Evolutionary conservation across 2,329 filamentous ascomycete genomes (phyloP).

Genomic region (Clonostachys chloroleuca): DNA sequence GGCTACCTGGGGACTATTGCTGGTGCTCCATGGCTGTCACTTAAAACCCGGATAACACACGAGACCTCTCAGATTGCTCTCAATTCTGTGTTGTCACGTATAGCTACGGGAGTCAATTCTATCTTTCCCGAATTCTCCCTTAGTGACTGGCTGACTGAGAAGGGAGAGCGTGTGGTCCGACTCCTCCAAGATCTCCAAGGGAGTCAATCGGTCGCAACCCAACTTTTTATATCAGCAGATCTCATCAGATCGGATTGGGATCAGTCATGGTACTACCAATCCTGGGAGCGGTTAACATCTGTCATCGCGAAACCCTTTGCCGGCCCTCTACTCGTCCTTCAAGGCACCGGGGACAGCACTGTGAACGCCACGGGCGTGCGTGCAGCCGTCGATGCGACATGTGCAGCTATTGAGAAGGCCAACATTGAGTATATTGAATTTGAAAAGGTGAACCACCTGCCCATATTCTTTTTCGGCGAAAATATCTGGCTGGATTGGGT

Average conservation of each 20-base stretch:
- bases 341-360: slow-evolving; percentile 17
- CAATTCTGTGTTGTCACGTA: not conserved
- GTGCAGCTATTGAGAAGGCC: not conserved
- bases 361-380: slow-evolving; percentile 3
- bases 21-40: slow-evolving; percentile 1
- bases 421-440: slow-evolving; percentile 9
- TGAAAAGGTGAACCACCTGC: slow-evolving; percentile 4
- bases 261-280: not conserved
- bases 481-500: slow-evolving; percentile 11
- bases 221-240: not conserved
- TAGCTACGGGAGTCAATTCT: not conserved
- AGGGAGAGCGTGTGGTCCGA: slow-evolving; percentile 2
- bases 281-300: slow-evolving; percentile 1
- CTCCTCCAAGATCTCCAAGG: slow-evolving; percentile 4
- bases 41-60: not conserved
- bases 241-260: not conserved
- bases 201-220: not conserved
- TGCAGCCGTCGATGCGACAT: slow-evolving; percentile 7
- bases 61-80: not conserved
- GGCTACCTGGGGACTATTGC: slow-evolving; percentile 8
- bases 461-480: slow-evolving; percentile 4
- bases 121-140: slow-evolving; percentile 8
- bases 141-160: slow-evolving; percentile 20
- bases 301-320: slow-evolving; percentile 19
- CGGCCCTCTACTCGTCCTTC: slow-evolving; percentile 27